Evolutionary conservation across 441 rosid species (phyloP).

Genomic region (Populus hybrid): DNA sequence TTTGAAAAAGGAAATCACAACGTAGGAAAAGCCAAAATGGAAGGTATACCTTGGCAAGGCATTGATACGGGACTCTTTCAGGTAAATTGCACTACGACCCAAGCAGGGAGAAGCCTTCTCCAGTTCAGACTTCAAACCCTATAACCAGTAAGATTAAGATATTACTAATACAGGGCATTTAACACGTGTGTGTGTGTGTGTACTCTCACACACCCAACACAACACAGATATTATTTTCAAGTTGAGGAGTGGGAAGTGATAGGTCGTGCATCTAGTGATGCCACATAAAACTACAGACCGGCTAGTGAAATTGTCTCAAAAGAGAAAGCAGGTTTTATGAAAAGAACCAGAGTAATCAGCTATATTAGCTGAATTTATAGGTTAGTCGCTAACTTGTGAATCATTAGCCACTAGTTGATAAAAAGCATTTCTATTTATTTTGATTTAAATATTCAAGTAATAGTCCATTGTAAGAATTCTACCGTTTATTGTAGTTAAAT

Average conservation of each 20-base stretch:
- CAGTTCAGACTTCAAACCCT: conserved; percentile 91
- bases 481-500: background rate
- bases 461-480: background rate
- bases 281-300: background rate
- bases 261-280: background rate
- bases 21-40: background rate
- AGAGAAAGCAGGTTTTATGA: background rate
- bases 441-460: background rate
- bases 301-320: background rate
- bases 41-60: conserved; percentile 66
- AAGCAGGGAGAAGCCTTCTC: conserved; percentile 86
- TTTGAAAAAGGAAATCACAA: conserved; percentile 5
- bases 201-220: too few relatives aligned
- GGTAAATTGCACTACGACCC: conserved; percentile 77
- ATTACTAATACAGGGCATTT: background rate
- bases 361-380: background rate
- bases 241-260: background rate
- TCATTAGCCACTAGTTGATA: background rate
- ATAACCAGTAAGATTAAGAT: conserved; percentile 12
- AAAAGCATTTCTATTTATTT: background rate
- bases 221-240: background rate
- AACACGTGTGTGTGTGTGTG: background rate
- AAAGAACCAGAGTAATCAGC: background rate
- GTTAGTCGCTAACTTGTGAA: background rate
- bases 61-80: conserved; percentile 78